Evolutionary conservation across 2,329 filamentous ascomycete genomes (phyloP), one percentile per base, ranked within the genome.

Genomic region (Trichoderma gracile): DNA sequence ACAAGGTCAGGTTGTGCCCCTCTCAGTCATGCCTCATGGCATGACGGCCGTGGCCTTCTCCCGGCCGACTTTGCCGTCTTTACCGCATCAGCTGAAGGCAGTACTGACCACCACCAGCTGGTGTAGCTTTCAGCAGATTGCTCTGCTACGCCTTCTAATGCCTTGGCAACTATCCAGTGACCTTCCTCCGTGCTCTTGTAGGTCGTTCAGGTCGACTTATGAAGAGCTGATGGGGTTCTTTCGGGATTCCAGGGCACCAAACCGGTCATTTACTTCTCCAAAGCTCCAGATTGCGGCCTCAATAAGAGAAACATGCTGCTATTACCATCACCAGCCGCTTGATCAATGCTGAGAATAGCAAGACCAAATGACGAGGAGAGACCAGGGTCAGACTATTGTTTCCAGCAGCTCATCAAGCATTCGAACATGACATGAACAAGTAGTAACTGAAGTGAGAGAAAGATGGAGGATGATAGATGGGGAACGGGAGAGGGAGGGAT

Each of bases 321-420:
- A 10, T 19, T 19, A 30, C 3, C 25, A 27, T 52, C 27, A 10
- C 7, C 23, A 19, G 9, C 23, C 19, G 54, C 14, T 17, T 17
- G 33, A 12, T 15, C 21, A 25, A 40, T 27, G 46, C 17, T 50
- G 33, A 27, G 23, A 25, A 17, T 40, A 21, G 40, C 21, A n/a
- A 27, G 17, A 19, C 25, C n/a, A n/a, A n/a, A n/a, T n/a, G n/a
- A n/a, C n/a, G n/a, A n/a, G n/a, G n/a, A n/a, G n/a, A n/a, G n/a
- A n/a, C n/a, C n/a, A n/a, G n/a, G n/a, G n/a, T 19, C 57, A 50
- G 43, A 43, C 57, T 60, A 60, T 52, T 27, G n/a, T 46, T 60
- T 43, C 46, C 43, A 50, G 57, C 23, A 14, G 40, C 57, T 60
- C 21, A 21, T 52, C 19, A 30, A 17, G n/a, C n/a, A 60, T 25